Evolutionary conservation across 1,284 basidiomycete genomes (phyloP), one percentile per base, ranked within the genome.

Genomic region (Microbotryomycetes sp.): DNA sequence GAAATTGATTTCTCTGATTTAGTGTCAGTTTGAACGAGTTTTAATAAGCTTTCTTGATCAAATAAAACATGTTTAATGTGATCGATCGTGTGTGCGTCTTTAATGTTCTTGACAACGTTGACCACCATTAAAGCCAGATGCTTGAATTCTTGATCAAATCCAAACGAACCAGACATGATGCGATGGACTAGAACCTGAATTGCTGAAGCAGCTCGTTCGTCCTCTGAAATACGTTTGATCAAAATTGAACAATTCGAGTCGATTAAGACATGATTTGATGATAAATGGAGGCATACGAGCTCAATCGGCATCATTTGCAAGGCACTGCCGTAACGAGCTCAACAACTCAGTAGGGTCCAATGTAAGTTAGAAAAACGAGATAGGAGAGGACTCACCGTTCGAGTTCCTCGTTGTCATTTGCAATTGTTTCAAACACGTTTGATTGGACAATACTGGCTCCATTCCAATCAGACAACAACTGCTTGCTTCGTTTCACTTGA

Each of bases 161-260:
- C n/a, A 19, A 42, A 42, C 9, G 36, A 9, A 19, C 36, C 36
- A 9, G 36, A 9, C 19, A 19, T 42, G 49, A 63, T 49, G 26
- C 66, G 66, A 16, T 68, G 62, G 3, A 65, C 56, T 28, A 59
- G 6, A 2, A 65, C 25, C n/a, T 63, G 66, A 4, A 49, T 23
- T 0, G 60, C 52, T 31, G 36, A 9, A 12, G 36, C 36, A 42
- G 19, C n/a, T n/a, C n/a, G n/a, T n/a, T n/a, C n/a, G n/a, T n/a
- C n/a, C n/a, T n/a, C n/a, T n/a, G n/a, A n/a, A n/a, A n/a, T n/a
- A n/a, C n/a, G n/a, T 15, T 22, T 15, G 6, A 50, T 16, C 3
- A 62, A 28, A 32, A 52, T 23, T 3, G 55, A 23, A 14, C 16
- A 15, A 1, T 50, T 15, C 3, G 25, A 6, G 2, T 23, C 29